A percentile compares a stretch with the other conserved stretches of the same genome.
These are phyloP conservation scores for Aspergillus sp. DNA, from an alignment of 2,329 filamentous ascomycete genomes.

Conservation along the genomic window DNA sequence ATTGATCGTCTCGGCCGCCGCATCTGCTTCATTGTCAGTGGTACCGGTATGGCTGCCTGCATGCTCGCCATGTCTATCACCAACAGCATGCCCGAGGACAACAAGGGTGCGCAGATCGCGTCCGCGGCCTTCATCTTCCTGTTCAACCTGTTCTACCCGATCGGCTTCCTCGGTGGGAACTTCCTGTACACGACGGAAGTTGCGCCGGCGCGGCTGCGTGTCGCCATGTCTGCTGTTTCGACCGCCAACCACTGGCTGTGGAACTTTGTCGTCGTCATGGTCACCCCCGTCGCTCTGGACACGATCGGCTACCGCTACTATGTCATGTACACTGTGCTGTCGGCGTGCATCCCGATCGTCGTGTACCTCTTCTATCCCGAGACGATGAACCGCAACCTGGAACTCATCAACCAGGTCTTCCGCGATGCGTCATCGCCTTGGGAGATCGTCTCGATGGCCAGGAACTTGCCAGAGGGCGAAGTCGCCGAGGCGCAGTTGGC, in stretches of 20 bases:
- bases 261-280: constrained; percentile 22
- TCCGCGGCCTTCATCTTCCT: constrained; percentile 50
- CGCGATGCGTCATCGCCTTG: constrained; percentile 15
- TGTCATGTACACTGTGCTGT: constrained; percentile 20
- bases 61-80: constrained; percentile 54
- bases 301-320: constrained; percentile 20
- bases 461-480: constrained; percentile 2
- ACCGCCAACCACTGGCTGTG: constrained; percentile 10
- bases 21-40: constrained; percentile 54
- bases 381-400: constrained; percentile 20
- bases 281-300: constrained; percentile 20
- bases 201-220: constrained; percentile 18
- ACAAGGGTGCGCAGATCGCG: constrained; percentile 15
- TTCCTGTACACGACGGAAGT: constrained; percentile 23
- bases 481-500: constrained; percentile 25
- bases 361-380: constrained; percentile 25
- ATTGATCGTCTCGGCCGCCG: constrained; percentile 48
- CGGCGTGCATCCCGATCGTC: constrained; percentile 7
- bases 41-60: constrained; percentile 54
- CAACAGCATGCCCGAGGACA: constrained; percentile 29
- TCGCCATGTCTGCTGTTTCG: not conserved
- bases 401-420: constrained; percentile 20
- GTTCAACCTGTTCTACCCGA: constrained; percentile 59
- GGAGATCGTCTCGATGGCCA: constrained; percentile 9
- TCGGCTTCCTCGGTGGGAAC: constrained; percentile 21